These are phyloP conservation scores for Verticillium klebahnii DNA, from an alignment of 2,329 filamentous ascomycete genomes.

Conservation along the genomic window DNA sequence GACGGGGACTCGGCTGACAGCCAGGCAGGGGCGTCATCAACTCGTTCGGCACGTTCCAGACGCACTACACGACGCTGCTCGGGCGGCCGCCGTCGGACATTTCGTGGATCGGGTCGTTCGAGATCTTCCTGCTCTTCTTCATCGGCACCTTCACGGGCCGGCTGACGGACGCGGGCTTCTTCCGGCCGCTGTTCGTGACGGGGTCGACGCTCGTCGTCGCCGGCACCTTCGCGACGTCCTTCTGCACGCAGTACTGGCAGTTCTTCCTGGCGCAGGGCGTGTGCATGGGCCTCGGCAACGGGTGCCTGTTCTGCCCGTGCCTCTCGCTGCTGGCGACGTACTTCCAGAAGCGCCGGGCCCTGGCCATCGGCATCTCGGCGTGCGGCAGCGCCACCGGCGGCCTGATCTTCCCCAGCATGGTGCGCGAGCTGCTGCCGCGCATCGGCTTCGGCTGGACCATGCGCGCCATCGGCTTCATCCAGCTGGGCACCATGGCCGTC, in stretches of 20 bases:
- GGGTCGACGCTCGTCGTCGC: conserved; percentile 37
- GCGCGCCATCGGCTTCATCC: conserved; percentile 56
- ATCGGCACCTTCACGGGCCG: conserved; percentile 49
- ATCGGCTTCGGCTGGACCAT: conserved; percentile 57
- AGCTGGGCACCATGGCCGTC: conserved; percentile 36
- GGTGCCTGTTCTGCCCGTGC: conserved; percentile 59
- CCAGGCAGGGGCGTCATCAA: conserved; percentile 42
- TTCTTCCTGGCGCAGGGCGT: conserved; percentile 51
- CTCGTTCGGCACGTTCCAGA: conserved; percentile 52
- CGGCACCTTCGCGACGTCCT: conserved; percentile 42
- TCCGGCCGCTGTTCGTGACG: conserved; percentile 34
- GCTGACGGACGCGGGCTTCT: conserved; percentile 49
- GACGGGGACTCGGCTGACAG: background rate
- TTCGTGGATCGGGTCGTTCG: conserved; percentile 50
- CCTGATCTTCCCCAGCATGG: conserved; percentile 49
- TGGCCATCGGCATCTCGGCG: conserved; percentile 59
- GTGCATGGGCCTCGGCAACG: conserved; percentile 52
- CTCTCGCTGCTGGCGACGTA: conserved; percentile 65
- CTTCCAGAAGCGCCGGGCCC: conserved; percentile 49
- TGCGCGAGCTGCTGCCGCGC: conserved; percentile 48
- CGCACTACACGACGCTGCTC: conserved; percentile 42
- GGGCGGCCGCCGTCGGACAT: conserved; percentile 37
- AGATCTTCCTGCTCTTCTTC: conserved; percentile 52
- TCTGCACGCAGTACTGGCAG: conserved; percentile 47
- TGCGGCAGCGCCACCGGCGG: conserved; percentile 57